Percentiles rank a stretch among this genome's conserved stretches.
These are phyloP conservation scores for Porpolomopsis calyptriformis DNA, from an alignment of 768 basidiomycete species.

Conservation along the genomic window DNA sequence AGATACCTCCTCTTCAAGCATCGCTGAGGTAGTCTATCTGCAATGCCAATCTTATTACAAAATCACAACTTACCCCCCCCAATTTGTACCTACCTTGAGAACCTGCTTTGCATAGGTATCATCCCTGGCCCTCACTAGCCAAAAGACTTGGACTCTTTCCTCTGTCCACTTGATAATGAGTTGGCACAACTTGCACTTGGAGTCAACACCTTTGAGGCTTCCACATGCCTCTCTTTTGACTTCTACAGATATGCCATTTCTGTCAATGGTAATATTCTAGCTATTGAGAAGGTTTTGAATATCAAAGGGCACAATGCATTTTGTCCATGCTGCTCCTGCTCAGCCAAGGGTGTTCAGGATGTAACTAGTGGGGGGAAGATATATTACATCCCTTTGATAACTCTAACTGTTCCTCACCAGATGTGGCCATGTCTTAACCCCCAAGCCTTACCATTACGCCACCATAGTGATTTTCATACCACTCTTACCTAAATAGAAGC, in stretches of 20 bases:
- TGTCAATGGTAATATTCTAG: slow-evolving; percentile 23
- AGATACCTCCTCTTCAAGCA: slow-evolving; percentile 31
- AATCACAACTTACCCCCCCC: slow-evolving; percentile 26
- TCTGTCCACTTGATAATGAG: slow-evolving; percentile 31
- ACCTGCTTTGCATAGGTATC: slow-evolving; percentile 30
- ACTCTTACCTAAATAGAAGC: no score
- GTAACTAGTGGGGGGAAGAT: not conserved
- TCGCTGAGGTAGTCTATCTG: slow-evolving; percentile 17
- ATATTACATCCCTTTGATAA: slow-evolving; percentile 21
- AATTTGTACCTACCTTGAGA: slow-evolving; percentile 22
- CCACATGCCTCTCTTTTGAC: slow-evolving; percentile 13
- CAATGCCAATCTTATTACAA: slow-evolving; percentile 33
- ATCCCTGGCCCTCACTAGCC: slow-evolving; percentile 37
- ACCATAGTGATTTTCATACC: no score
- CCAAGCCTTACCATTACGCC: no score
- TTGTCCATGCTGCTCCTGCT: slow-evolving; percentile 25
- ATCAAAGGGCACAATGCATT: slow-evolving; percentile 29
- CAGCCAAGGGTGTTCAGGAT: slow-evolving; percentile 17
- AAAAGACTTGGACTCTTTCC: slow-evolving; percentile 32
- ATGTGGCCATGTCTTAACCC: no score
- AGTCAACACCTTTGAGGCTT: slow-evolving; percentile 25
- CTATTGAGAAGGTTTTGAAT: slow-evolving; percentile 20
- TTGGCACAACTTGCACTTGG: slow-evolving; percentile 32
- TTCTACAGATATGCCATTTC: slow-evolving; percentile 21
- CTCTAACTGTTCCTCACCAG: no score